Evolutionary conservation across 1,284 basidiomycete genomes (phyloP), one percentile per base, ranked within the genome.

Genomic region (Albatrellus sp.): DNA sequence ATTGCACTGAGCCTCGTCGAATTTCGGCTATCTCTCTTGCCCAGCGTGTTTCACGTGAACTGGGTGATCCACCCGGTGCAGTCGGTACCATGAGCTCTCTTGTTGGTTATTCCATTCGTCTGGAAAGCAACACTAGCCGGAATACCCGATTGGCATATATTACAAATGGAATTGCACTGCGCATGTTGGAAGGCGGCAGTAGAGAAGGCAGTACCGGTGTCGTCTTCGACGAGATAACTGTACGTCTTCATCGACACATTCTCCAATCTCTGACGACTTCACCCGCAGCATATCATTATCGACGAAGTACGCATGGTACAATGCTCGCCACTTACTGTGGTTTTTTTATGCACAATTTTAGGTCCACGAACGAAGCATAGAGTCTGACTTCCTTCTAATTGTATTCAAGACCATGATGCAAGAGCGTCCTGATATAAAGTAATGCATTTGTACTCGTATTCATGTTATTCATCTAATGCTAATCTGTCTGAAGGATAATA

Each of bases 1-100:
- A 83, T 56, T 96, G 93, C 52, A 98, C 94, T 2, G 94, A 99
- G 56, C 96, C 96, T 1, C 75, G 96, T 20, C 80, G 94, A 46
- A 99, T 99, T 55, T 96, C 92, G 46, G 94, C 96, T 1, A 91
- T 98, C 42, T 98, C 96, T 1, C 75, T 99, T 3, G 94, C 96
- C 0, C 90, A 97, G 55, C 85, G 94, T 48, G 94, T 99, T 10
- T 94, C 93, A 12, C 75, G 77, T 42, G 96, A 98, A 62, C 69
- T 99, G 5, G 96, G 96, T 3, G 96, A 99, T 56, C 64, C 77
- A 10, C 73, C 79, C 0, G 84, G 83, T 43, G 69, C 77, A n/a
- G 81, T 93, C 40, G 96, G 93, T 4, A 84, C 83, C 0, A 60
- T 68, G 12, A 73, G 72, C 34, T 94, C 91, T 37, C 68, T 97